Conservation (phyloP, 208 protist species). For the Acanthamoeba culbertsoni region DNA sequence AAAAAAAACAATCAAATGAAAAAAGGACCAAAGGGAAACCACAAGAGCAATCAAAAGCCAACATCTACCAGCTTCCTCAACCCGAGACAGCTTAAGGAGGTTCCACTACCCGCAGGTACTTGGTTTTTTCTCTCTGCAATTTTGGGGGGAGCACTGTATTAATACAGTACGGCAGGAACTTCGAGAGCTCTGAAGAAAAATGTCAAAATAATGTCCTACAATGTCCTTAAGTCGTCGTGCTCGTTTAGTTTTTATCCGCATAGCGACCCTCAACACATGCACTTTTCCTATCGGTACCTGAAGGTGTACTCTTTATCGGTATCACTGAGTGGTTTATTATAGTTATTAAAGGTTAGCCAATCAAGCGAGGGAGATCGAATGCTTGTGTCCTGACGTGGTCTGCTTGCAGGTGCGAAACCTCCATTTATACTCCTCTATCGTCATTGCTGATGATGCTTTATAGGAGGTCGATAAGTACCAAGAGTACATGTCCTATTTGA, state of each 20-base stretch:
- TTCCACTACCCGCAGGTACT: background rate
- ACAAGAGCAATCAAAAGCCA: no score
- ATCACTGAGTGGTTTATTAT: background rate
- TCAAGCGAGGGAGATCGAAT: background rate
- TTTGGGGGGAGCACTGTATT: background rate
- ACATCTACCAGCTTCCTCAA: no score
- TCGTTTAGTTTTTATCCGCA: slow-evolving; percentile 15
- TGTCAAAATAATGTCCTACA: slow-evolving; percentile 2
- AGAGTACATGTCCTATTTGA: background rate
- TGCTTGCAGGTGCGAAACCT: background rate
- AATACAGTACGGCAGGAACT: background rate
- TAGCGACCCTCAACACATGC: background rate
- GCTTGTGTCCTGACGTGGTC: background rate
- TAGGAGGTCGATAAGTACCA: slow-evolving; percentile 25
- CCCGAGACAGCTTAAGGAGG: background rate
- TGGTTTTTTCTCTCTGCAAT: background rate
- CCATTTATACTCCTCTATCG: background rate
- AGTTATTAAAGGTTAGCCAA: background rate
- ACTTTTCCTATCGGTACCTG: background rate
- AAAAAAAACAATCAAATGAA: no score
- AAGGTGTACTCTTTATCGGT: background rate
- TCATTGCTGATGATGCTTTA: background rate
- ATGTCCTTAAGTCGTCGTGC: slow-evolving; percentile 23
- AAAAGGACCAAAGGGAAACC: no score
- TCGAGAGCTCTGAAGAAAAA: background rate